A percentile compares a stretch with the other conserved stretches of the same genome.
phyloP scores from a whole-genome alignment of 2,329 filamentous ascomycete genomes.

The Colletotrichum godetiae region DNA sequence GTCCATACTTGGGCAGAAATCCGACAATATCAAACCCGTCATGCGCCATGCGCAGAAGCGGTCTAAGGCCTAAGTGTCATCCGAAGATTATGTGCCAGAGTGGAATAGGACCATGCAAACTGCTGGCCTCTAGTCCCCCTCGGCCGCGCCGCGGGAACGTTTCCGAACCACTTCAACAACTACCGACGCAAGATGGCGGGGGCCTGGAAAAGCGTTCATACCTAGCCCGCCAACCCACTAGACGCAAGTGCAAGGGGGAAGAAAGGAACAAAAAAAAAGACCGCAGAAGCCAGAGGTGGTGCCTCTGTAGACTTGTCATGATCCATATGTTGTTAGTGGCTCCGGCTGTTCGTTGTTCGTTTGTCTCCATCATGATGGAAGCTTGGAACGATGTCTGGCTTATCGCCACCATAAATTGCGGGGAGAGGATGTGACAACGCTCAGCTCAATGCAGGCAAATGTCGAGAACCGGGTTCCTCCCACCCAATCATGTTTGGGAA shows the following conservation, averaged over 20 bases:
- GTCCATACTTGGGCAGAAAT: neutral
- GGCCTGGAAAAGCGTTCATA: neutral
- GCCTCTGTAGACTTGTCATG: neutral
- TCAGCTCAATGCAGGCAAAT: neutral
- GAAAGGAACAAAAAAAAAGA: neutral
- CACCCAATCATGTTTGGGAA: neutral
- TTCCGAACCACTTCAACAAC: slow-evolving; percentile 18
- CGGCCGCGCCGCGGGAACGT: slow-evolving; percentile 9
- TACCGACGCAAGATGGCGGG: slow-evolving; percentile 15
- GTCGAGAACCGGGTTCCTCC: neutral
- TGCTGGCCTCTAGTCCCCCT: neutral
- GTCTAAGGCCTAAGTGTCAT: slow-evolving; percentile 15
- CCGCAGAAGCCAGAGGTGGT: neutral
- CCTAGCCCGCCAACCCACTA: neutral
- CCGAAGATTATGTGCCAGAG: slow-evolving; percentile 12
- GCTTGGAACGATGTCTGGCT: neutral
- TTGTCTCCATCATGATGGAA: neutral
- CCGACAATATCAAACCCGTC: neutral
- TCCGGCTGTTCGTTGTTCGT: neutral
- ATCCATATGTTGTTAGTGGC: neutral
- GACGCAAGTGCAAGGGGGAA: neutral
- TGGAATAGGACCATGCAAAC: neutral
- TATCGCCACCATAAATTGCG: neutral
- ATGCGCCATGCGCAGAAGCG: slow-evolving; percentile 5
- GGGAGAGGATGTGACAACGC: neutral